These are phyloP conservation scores for Umbilicus rupestris DNA, from an alignment of 164 flowering plant species.

Conservation along the genomic window DNA sequence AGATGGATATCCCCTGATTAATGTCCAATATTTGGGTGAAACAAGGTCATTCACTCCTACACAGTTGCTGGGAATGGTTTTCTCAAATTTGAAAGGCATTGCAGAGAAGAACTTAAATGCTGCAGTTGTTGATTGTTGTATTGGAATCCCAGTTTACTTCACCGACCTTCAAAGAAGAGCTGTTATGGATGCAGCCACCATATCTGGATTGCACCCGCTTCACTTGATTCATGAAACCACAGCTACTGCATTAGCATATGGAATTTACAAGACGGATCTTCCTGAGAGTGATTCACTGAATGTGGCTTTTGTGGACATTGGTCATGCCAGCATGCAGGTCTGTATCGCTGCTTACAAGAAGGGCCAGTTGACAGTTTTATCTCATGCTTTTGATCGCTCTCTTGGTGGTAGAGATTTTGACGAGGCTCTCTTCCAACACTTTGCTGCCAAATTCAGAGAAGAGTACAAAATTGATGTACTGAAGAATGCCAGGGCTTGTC, in stretches of 20 bases:
- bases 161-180: constrained; percentile 88
- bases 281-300: constrained; percentile 74
- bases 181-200: constrained; percentile 81
- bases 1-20: constrained; percentile 82
- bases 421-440: constrained; percentile 66
- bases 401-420: constrained; percentile 89
- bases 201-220: constrained; percentile 81
- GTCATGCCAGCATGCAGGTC: constrained; percentile 83
- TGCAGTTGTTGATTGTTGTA: constrained; percentile 87
- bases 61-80: constrained; percentile 73
- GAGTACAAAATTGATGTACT: constrained; percentile 77
- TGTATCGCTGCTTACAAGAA: constrained; percentile 81
- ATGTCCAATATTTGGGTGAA: constrained; percentile 72
- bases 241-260: constrained; percentile 90
- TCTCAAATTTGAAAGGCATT: constrained; percentile 68
- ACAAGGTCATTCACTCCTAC: constrained; percentile 60
- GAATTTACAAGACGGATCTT: constrained; percentile 85
- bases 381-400: constrained; percentile 65
- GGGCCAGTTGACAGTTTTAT: constrained; percentile 63
- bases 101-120: too few relatives aligned
- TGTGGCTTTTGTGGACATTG: constrained; percentile 83
- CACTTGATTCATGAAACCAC: constrained; percentile 77
- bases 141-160: constrained; percentile 85
- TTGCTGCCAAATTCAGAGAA: constrained; percentile 62
- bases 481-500: constrained; percentile 73